Evolutionary conservation across 2,329 filamentous ascomycete genomes (phyloP), one percentile per base, ranked within the genome.

Genomic region (Cladosporium sp.): DNA sequence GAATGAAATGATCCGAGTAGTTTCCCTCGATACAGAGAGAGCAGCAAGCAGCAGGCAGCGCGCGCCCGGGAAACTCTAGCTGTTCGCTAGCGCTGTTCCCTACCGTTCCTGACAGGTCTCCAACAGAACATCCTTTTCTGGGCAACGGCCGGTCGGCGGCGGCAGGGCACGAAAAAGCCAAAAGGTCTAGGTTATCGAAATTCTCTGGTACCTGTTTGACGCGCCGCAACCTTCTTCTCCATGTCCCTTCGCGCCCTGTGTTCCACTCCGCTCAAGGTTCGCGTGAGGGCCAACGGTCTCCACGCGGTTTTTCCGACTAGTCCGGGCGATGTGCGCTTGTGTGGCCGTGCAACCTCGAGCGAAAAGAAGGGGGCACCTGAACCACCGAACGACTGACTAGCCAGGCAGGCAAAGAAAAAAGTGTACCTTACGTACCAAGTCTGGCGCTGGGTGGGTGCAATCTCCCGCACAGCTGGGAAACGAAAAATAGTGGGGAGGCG

Each of bases 81-180:
- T 13, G 39, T 21, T 6, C n/a, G 39, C 39, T 46, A 46, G 39
- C 39, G 51, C 10, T 7, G 6, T 28, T 56, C 30, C 23, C 51
- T 32, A 56, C 26, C 51, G 30, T 30, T 21, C 25, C 26, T 56
- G 51, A 56, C 30, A 28, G 51, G 7, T 43, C n/a, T 46, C 39
- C 39, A 21, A 46, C 21, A 46, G 21, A 21, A 46, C 21, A 46
- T 46, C 56, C 56, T 58, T 58, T 58, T 58, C 56, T 46, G 34
- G 34, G 56, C 56, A 58, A 58, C 56, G 56, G 21, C 56, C 56
- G 56, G 34, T 16, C 34, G 56, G 21, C 56, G 56, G 56, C 34
- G 46, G 18, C 7, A 46, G 34, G 56, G 32, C 32, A 58, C 11
- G 23, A 39, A 10, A 26, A 30, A 10, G 16, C 4, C 25, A 7